Evolutionary conservation across 2,329 filamentous ascomycete genomes (phyloP).

Genomic region (Immersiporthe knoxdaviesiana): DNA sequence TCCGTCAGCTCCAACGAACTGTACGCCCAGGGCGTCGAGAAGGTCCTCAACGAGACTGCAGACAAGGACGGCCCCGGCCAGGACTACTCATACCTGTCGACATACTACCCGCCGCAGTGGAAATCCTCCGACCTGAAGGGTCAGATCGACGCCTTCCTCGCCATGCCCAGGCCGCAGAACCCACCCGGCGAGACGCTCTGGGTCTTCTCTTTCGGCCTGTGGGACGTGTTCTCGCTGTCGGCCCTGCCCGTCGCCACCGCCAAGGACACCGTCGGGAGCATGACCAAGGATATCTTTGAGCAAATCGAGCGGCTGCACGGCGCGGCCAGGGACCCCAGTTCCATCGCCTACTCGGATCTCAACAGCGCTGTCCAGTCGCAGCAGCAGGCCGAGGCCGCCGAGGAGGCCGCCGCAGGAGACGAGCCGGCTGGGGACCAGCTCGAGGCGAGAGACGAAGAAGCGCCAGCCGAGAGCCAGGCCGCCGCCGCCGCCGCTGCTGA

Average conservation of each 20-base stretch:
- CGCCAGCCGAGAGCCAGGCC: neutral
- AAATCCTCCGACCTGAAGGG: slow-evolving; percentile 46
- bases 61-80: slow-evolving; percentile 41
- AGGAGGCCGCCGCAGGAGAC: slow-evolving; percentile 32
- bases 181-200: slow-evolving; percentile 54
- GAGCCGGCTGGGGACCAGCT: slow-evolving; percentile 1
- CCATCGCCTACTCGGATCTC: slow-evolving; percentile 51
- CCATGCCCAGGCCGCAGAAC: slow-evolving; percentile 38
- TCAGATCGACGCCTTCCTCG: slow-evolving; percentile 53
- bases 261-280: slow-evolving; percentile 42
- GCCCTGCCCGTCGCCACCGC: slow-evolving; percentile 48
- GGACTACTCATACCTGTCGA: slow-evolving; percentile 48
- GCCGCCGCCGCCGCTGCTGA: no score
- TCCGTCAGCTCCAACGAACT: slow-evolving; percentile 58
- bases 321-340: slow-evolving; percentile 45
- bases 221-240: slow-evolving; percentile 58
- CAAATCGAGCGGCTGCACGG: slow-evolving; percentile 53
- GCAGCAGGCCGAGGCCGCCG: slow-evolving; percentile 33
- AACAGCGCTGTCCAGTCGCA: slow-evolving; percentile 38
- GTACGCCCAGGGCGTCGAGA: slow-evolving; percentile 52
- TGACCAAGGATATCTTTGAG: slow-evolving; percentile 46
- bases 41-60: slow-evolving; percentile 39
- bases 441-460: slow-evolving; percentile 20
- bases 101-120: slow-evolving; percentile 47
- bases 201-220: slow-evolving; percentile 57